Evolutionary conservation across 768 basidiomycete genomes (phyloP).

Genomic region (Psilocybe tampanensis): DNA sequence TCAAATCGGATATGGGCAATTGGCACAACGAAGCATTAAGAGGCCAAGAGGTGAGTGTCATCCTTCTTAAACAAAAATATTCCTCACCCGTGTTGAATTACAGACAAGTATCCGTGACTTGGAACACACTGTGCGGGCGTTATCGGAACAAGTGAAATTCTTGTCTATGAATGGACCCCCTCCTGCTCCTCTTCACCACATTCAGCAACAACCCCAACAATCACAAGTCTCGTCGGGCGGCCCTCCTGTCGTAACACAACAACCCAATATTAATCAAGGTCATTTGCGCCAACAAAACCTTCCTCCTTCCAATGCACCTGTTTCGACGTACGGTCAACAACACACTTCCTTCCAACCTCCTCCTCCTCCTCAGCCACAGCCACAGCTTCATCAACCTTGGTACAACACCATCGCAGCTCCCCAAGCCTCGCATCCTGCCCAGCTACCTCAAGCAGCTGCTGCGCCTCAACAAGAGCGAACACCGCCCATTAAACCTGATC

Average conservation of each 20-base stretch:
- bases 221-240: constrained; percentile 42
- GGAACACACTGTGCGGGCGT: constrained; percentile 71
- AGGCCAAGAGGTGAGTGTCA: constrained; percentile 68
- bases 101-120: constrained; percentile 79
- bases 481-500: constrained; percentile 62
- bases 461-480: constrained; percentile 46
- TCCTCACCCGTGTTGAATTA: no score
- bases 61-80: no score
- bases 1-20: constrained; percentile 78
- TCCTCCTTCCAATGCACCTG: constrained; percentile 38
- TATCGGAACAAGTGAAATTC: constrained; percentile 85
- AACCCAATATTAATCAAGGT: constrained; percentile 36
- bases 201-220: constrained; percentile 47
- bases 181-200: constrained; percentile 26
- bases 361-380: constrained; percentile 37
- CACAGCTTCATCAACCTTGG: constrained; percentile 57
- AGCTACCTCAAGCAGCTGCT: constrained; percentile 58
- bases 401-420: constrained; percentile 75
- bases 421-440: constrained; percentile 79
- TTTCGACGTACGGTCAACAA: constrained; percentile 39
- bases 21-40: constrained; percentile 84
- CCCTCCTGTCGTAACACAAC: constrained; percentile 34
- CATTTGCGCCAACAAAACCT: constrained; percentile 47
- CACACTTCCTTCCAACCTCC: constrained; percentile 39
- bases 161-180: constrained; percentile 55